Base-by-base conservation (phyloP, 129 eudicot species). In the Pulicaria dysenterica region DNA sequence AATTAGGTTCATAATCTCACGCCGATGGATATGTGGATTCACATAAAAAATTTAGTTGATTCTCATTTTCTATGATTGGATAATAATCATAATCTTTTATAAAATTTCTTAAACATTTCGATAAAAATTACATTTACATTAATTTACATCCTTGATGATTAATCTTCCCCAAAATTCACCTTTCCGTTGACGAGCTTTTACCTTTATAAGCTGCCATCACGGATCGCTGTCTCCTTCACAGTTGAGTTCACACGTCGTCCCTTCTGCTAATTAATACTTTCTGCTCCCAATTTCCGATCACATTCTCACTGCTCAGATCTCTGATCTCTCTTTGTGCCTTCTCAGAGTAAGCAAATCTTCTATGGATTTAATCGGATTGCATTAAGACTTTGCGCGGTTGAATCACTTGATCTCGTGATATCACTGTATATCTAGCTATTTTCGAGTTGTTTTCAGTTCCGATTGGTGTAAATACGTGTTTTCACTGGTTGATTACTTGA, bases 211-310 rank as follows among this genome's bases (percentile, higher is more conserved):
- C 78, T 62, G 10, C 54, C 19, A 50, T 73, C 71, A 73, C 71
- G 78, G 78, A 61, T 73, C 78, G 14, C 44, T 49, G 78, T 73
- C 70, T 48, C 49, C 76, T 36, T 73, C 77, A 14, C 69, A 19
- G 78, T 73, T 62, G 38, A 40, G 67, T 36, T 73, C 77, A 14
- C 69, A 19, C 46, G 0, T 14, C 64, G 39, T 53, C 64, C n/a
- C n/a, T 70, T 45, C 65, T 72, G 57, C 40, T 4, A 37, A 11
- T 72, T 61, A 38, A 58, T 37, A 57, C 55, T 58, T 31, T 14
- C 48, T 60, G 15, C 37, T 45, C 2, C 8, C 68, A 37, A 72
- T 3, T 72, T 73, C 61, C 70, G 77, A 73, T 73, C 77, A 60
- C 70, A 60, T 73, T 73, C 50, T 31, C 70, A 19, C 54, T 8